phyloP scores from a whole-genome alignment of 805 yeast genomes.

The Huiozyma naganishii region DNA sequence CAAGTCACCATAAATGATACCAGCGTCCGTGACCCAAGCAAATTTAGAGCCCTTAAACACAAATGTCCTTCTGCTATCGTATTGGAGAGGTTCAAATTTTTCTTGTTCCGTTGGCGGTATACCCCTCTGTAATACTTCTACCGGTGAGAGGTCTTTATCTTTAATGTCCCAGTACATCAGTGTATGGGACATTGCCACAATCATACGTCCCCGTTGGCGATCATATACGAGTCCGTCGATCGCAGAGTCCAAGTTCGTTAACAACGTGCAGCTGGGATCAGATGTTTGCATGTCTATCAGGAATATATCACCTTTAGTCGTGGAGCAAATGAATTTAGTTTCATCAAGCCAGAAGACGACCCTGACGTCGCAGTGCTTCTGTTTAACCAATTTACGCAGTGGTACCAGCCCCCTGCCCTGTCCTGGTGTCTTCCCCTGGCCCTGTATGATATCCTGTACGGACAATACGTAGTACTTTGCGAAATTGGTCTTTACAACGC shows the following conservation, averaged over 20 bases:
- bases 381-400: constrained; percentile 10
- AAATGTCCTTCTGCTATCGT: constrained; percentile 26
- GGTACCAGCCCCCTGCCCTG: constrained; percentile 1
- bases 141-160: not conserved
- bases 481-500: constrained; percentile 24
- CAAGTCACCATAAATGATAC: constrained; percentile 34
- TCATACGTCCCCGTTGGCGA: too few species aligned
- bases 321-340: constrained; percentile 14
- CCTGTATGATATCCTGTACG: not conserved
- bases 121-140: not conserved
- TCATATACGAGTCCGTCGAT: constrained; percentile 21
- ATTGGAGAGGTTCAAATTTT: constrained; percentile 29
- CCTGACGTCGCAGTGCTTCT: constrained; percentile 17
- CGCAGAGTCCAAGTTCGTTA: constrained; percentile 1
- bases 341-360: constrained; percentile 14
- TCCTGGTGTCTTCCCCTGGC: not conserved
- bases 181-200: too few species aligned
- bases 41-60: constrained; percentile 20
- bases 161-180: not conserved
- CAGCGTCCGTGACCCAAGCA: constrained; percentile 40
- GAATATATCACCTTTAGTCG: constrained; percentile 16
- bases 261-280: not conserved
- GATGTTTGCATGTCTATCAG: constrained; percentile 1
- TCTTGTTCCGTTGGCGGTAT: constrained; percentile 28
- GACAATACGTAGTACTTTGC: constrained; percentile 20